phyloP scores from a whole-genome alignment of 768 basidiomycete genomes.

The Tylopilus sp. region DNA sequence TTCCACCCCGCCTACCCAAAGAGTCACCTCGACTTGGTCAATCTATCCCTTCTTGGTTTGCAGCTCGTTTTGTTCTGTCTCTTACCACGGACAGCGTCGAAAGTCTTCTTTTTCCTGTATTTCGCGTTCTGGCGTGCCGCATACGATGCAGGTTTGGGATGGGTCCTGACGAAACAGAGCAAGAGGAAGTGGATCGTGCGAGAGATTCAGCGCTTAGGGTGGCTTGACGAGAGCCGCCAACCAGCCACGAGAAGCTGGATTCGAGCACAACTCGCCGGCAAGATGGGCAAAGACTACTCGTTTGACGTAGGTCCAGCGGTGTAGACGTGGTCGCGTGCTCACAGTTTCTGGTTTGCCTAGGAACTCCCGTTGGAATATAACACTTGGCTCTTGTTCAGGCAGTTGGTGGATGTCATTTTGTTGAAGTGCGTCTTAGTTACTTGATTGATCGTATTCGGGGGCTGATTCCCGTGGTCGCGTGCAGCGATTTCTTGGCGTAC shows the following conservation, averaged over 20 bases:
- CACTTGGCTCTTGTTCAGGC: conserved; percentile 93
- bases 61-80: conserved; percentile 73
- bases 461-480: conserved; percentile 3
- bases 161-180: conserved; percentile 92
- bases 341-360: conserved; percentile 34
- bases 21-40: conserved; percentile 85
- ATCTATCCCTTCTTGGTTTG: conserved; percentile 70
- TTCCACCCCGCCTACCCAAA: conserved; percentile 83
- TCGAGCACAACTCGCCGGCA: conserved; percentile 76
- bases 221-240: conserved; percentile 74
- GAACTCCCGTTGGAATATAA: conserved; percentile 92
- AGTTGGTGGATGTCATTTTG: conserved; percentile 93
- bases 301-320: conserved; percentile 65
- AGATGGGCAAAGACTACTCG: conserved; percentile 93
- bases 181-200: conserved; percentile 92
- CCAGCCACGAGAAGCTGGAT: conserved; percentile 80
- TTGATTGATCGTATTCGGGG: not conserved
- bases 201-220: conserved; percentile 72
- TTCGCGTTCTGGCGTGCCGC: conserved; percentile 91
- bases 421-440: conserved; percentile 79
- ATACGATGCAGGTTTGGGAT: conserved; percentile 92
- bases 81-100: conserved; percentile 54
- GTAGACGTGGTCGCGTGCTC: conserved; percentile 4
- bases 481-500: conserved; percentile 91
- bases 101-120: conserved; percentile 79